Evolutionary conservation across 2,329 filamentous ascomycete species (phyloP), one percentile per base, ranked within the genome.

Genomic region (Akanthomyces dipterigenus): DNA sequence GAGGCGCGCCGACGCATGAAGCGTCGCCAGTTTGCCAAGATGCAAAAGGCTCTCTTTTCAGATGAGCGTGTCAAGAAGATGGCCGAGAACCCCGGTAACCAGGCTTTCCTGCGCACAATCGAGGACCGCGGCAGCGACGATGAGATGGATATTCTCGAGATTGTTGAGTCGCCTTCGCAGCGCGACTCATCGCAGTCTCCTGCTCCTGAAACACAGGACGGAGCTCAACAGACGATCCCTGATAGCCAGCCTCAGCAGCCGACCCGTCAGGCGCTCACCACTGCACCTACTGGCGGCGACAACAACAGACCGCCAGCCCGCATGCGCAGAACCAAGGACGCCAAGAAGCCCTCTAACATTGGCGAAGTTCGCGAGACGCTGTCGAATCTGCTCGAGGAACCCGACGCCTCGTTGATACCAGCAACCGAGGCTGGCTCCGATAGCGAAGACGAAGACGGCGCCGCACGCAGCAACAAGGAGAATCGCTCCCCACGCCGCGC

Each of bases 51-150:
- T 7, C 81, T 99, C 9, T 83, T 96, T 51, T 82, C 90, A 26
- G 93, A 98, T 69, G 93, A 96, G 73, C 91, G 91, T 42, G 86
- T 99, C 67, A 91, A 89, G 70, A 93, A 93, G 73, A 91, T 98
- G 64, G 92, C 91, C 38, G 87, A 91, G 71, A 92, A 96, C 68
- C 90, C 90, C 2, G 93, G 93, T 71, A 93, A 92, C 71, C 83
- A 89, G 64, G 95, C 95, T 0, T 99, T 99, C 77, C 82, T 99
- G 67, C 87, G 87, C 65, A 91, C 91, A 7, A 90, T 99, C 57
- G 92, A 96, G 68, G 93, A 97, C 70, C 84, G 84, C 55, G 89
- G 88, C 62, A 80, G 81, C 67, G 89, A 90, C 50, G 88, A 95
- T 60, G 88, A 91, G 60, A 83, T 89, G 73, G 89, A 93, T 66